phyloP scores from a whole-genome alignment of 2,329 filamentous ascomycete species.

The Grosmannia clavigera region DNA sequence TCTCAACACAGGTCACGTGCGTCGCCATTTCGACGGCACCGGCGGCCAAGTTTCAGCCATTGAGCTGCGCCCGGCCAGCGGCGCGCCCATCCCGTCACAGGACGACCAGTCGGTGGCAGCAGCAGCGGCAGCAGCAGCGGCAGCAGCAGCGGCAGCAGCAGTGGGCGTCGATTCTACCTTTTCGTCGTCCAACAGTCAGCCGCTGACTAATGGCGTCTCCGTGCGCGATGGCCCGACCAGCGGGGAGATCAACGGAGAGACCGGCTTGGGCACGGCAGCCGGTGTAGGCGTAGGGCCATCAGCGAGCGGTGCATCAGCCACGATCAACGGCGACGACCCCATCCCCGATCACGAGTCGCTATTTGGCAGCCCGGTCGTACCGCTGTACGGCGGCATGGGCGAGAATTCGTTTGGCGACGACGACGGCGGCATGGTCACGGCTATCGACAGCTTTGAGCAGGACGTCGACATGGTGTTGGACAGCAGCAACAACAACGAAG shows the following conservation, averaged over 20 bases:
- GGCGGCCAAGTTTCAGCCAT: conserved; percentile 80
- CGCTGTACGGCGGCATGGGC: conserved; percentile 64
- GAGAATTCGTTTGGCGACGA: conserved; percentile 61
- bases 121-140: too few relatives aligned
- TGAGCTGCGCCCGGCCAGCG: conserved; percentile 69
- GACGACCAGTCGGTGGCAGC: conserved; percentile 39
- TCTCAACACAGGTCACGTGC: conserved; percentile 68
- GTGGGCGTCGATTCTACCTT: conserved; percentile 37
- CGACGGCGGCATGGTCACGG: conserved; percentile 32
- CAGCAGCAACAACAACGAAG: conserved; percentile 16
- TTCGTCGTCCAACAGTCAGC: conserved; percentile 58
- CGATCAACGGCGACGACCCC: conserved; percentile 22
- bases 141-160: too few relatives aligned
- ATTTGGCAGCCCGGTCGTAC: conserved; percentile 71
- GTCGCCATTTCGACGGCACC: conserved; percentile 63
- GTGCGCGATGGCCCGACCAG: conserved; percentile 24
- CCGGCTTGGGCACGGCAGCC: not conserved
- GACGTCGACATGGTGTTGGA: conserved; percentile 27
- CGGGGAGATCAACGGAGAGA: conserved; percentile 14
- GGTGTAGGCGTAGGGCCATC: conserved; percentile 15
- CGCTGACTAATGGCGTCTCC: conserved; percentile 41
- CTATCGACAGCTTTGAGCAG: conserved; percentile 36
- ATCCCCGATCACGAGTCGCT: conserved; percentile 62
- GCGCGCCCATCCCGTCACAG: conserved; percentile 55
- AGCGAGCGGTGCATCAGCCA: conserved; percentile 20